Percentiles rank a stretch among this genome's conserved stretches.
These are phyloP conservation scores for Alternaria sp. DNA, from an alignment of 2,329 filamentous ascomycete species.

Conservation along the genomic window DNA sequence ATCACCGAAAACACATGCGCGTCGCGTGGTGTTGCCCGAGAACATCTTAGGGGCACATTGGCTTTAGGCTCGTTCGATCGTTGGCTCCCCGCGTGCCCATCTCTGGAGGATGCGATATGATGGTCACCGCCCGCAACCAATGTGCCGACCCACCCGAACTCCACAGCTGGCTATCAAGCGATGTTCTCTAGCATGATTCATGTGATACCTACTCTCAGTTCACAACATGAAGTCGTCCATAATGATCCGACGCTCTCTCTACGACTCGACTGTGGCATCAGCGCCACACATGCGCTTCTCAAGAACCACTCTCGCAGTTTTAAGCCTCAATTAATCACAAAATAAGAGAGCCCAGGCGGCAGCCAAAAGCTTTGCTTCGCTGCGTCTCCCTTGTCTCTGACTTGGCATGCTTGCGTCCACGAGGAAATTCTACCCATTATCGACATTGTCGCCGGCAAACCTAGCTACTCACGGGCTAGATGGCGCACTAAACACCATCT, in stretches of 20 bases:
- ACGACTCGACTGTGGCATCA: background rate
- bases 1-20: background rate
- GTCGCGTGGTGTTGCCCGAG: background rate
- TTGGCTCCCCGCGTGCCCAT: background rate
- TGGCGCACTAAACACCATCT: conserved; percentile 17
- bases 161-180: conserved; percentile 7
- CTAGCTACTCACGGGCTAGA: conserved; percentile 25
- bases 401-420: conserved; percentile 25
- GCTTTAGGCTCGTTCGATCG: conserved; percentile 3
- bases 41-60: background rate
- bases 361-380: conserved; percentile 34
- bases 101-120: conserved; percentile 5
- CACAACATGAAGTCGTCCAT: background rate
- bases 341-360: conserved; percentile 28
- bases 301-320: background rate
- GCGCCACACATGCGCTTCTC: background rate
- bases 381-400: conserved; percentile 20
- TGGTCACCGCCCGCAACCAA: conserved; percentile 4
- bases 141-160: conserved; percentile 16
- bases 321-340: conserved; percentile 5
- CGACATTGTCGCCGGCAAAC: conserved; percentile 18
- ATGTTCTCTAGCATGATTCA: conserved; percentile 10
- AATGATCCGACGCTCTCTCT: background rate
- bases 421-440: conserved; percentile 18
- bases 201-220: background rate